Percentiles rank a stretch among this genome's conserved stretches.
These are phyloP conservation scores for baker's yeast (Saccharomyces cerevisiae) DNA, from an alignment of 805 yeast species.

Conservation along the genomic window DNA sequence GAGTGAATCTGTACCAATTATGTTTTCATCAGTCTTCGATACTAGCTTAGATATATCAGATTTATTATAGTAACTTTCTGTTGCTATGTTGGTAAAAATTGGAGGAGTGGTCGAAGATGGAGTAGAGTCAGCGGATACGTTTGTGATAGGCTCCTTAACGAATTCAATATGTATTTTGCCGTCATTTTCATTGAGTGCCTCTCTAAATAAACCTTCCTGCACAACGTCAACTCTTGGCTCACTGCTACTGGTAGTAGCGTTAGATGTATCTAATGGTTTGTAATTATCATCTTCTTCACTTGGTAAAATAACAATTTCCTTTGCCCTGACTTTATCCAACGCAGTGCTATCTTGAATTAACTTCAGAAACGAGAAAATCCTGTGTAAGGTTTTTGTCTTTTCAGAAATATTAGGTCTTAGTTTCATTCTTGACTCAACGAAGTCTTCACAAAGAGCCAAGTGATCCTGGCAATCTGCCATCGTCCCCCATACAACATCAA, in stretches of 20 bases:
- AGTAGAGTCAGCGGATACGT: neutral
- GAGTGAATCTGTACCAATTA: constrained; percentile 67
- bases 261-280: neutral
- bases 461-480: constrained; percentile 78
- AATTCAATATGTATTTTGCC: constrained; percentile 44
- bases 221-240: neutral
- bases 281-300: neutral
- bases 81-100: constrained; percentile 37
- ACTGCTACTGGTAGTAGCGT: neutral
- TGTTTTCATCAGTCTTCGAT: constrained; percentile 43
- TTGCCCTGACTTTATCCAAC: constrained; percentile 22
- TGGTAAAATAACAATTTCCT: constrained; percentile 20
- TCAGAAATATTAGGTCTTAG: constrained; percentile 58
- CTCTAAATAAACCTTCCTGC: constrained; percentile 15
- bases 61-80: constrained; percentile 26
- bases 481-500: constrained; percentile 85
- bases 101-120: constrained; percentile 20
- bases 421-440: constrained; percentile 60
- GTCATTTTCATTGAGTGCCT: constrained; percentile 35
- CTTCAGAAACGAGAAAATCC: constrained; percentile 68
- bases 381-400: constrained; percentile 68
- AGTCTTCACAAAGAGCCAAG: constrained; percentile 66
- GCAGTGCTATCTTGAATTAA: constrained; percentile 68
- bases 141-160: constrained; percentile 6
- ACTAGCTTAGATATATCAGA: constrained; percentile 12